Evolutionary conservation across 768 basidiomycete genomes (phyloP).

Genomic region (Russula abietina): DNA sequence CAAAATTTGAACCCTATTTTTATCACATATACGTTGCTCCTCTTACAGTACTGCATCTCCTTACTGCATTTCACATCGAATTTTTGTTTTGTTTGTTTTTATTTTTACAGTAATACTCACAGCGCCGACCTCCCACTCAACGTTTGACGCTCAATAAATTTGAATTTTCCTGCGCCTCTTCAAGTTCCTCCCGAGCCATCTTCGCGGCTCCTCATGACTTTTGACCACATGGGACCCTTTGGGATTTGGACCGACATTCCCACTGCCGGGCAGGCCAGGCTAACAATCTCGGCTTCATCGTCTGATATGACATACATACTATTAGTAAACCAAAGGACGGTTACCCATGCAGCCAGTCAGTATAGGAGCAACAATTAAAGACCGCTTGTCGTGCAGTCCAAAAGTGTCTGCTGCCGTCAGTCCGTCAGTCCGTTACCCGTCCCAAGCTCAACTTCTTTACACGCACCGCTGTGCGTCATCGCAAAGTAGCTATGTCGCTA

Average conservation of each 20-base stretch:
- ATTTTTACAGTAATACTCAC: background rate
- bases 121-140: no score
- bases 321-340: background rate
- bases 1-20: slow-evolving; percentile 5
- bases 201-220: background rate
- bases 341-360: background rate
- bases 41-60: no score
- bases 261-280: no score
- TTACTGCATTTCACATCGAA: background rate
- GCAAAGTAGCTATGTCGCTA: background rate
- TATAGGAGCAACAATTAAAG: background rate
- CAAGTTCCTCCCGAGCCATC: background rate
- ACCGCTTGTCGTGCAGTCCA: background rate
- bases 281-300: background rate
- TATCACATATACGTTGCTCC: background rate
- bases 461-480: background rate
- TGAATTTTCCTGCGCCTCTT: background rate
- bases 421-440: background rate
- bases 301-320: background rate
- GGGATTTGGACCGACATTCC: background rate
- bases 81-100: background rate
- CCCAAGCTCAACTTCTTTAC: background rate
- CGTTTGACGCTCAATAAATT: background rate
- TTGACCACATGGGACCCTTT: background rate
- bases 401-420: background rate